Evolutionary conservation across 371 early-diverging fungal genomes (phyloP).

Genomic region (Mortierella sp.): DNA sequence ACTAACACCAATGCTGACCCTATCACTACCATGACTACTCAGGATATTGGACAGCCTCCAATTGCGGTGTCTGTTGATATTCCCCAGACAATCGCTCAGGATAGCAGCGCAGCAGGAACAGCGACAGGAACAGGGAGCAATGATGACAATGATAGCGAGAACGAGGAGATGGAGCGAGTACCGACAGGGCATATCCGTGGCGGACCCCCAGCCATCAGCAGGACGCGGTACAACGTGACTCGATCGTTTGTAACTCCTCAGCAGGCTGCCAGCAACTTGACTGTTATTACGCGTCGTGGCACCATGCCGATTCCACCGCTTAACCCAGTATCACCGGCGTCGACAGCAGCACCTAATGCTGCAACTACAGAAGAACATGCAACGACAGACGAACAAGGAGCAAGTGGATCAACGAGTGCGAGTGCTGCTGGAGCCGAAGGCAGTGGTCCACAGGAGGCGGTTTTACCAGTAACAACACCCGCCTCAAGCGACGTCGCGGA

Average conservation of each 20-base stretch:
- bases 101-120: background rate
- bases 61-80: too few relatives aligned
- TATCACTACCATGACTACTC: background rate
- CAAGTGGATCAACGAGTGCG: background rate
- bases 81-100: background rate
- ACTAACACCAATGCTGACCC: background rate
- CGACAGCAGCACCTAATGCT: background rate
- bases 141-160: background rate
- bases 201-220: slow-evolving; percentile 34
- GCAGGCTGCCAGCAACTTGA: background rate
- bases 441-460: background rate
- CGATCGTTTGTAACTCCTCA: background rate
- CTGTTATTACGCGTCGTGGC: background rate
- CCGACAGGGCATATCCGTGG: slow-evolving; percentile 38
- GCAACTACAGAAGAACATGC: background rate
- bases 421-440: background rate
- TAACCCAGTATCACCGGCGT: background rate
- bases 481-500: background rate
- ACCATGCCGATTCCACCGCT: background rate
- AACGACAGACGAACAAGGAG: background rate
- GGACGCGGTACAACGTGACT: background rate
- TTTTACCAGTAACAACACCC: background rate
- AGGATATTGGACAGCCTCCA: background rate
- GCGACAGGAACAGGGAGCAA: too few relatives aligned
- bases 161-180: slow-evolving; percentile 26